Evolutionary conservation across 202 grass and related monocot genomes (phyloP).

Genomic region (Eragrostis tef): DNA sequence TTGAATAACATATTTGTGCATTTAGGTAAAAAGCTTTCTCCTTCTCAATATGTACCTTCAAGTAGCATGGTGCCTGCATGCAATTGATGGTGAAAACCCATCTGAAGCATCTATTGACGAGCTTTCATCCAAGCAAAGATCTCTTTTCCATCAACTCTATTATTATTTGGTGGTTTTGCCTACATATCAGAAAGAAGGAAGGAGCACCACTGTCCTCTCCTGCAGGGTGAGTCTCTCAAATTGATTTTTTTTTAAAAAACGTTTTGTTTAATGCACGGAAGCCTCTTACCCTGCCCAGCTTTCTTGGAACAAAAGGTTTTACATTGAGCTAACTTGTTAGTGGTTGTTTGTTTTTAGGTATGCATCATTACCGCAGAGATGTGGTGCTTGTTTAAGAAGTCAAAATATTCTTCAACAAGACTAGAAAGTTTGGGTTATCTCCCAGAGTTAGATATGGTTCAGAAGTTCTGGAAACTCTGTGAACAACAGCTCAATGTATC

Average conservation of each 20-base stretch:
- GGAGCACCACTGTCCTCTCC: constrained; percentile 77
- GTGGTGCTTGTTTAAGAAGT: constrained; percentile 98
- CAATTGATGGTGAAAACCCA: constrained; percentile 73
- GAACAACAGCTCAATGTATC: constrained; percentile 82
- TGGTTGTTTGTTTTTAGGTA: constrained; percentile 62
- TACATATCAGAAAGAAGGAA: constrained; percentile 72
- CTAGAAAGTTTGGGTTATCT: constrained; percentile 81
- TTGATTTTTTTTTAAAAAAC: constrained; percentile 1
- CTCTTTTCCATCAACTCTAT: constrained; percentile 81
- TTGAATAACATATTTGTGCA: constrained; percentile 17
- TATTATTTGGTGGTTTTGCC: constrained; percentile 66
- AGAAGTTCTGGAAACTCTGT: constrained; percentile 93
- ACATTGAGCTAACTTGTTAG: constrained; percentile 20
- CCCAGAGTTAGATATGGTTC: constrained; percentile 68
- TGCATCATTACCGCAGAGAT: constrained; percentile 82
- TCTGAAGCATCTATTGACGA: constrained; percentile 70
- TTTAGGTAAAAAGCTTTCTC: constrained; percentile 93
- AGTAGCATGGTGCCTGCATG: constrained; percentile 84
- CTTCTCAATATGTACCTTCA: constrained; percentile 95
- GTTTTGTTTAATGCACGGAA: not conserved
- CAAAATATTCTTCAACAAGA: constrained; percentile 81
- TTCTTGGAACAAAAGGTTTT: not conserved
- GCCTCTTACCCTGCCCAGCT: not conserved
- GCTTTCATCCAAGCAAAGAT: constrained; percentile 74
- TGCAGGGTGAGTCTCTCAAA: constrained; percentile 70